A percentile compares a stretch with the other conserved stretches of the same genome.
phyloP scores from a whole-genome alignment of 202 grass and related monocot species.

The Setaria italica region DNA sequence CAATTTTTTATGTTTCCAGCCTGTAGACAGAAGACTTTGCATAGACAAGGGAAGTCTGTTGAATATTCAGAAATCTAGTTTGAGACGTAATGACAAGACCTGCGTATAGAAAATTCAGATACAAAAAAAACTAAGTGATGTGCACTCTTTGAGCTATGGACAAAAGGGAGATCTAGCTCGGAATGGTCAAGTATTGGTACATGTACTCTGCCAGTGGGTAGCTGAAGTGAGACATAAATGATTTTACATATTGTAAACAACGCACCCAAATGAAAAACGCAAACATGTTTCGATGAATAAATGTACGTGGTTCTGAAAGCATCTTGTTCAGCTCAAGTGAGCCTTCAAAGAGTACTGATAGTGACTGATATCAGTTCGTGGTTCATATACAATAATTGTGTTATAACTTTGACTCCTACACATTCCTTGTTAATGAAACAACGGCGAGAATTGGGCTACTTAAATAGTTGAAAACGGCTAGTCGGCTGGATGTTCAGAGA shows the following conservation, averaged over 20 bases:
- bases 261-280: background rate
- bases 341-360: background rate
- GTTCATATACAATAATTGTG: too few species aligned
- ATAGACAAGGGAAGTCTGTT: too few species aligned
- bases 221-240: background rate
- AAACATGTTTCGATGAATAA: too few species aligned
- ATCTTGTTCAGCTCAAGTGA: background rate
- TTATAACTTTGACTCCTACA: too few species aligned
- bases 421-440: too few species aligned
- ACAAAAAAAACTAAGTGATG: too few species aligned
- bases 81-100: background rate
- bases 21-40: background rate
- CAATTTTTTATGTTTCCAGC: background rate
- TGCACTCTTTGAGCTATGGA: background rate
- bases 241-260: background rate
- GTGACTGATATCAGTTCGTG: too few species aligned
- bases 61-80: too few species aligned
- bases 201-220: background rate
- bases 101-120: background rate
- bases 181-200: background rate
- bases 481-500: background rate
- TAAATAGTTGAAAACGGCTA: too few species aligned
- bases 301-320: background rate
- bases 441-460: too few species aligned
- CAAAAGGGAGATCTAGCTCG: background rate